Evolutionary conservation across 2,329 filamentous ascomycete genomes (phyloP).

Genomic region (Cladophialophora yegresii): DNA sequence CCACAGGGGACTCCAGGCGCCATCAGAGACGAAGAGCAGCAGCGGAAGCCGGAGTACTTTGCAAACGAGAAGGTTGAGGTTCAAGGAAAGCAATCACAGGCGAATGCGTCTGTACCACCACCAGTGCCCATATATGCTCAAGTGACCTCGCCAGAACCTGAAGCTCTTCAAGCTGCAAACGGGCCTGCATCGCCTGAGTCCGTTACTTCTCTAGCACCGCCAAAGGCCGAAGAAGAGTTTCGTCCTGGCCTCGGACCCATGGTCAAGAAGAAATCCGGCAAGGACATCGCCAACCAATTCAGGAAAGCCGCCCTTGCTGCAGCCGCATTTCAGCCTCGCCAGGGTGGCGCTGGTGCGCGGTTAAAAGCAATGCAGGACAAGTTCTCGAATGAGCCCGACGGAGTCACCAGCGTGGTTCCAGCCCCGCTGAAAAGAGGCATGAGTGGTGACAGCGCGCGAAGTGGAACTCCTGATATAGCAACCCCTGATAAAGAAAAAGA

Average conservation of each 20-base stretch:
- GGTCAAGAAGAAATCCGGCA: constrained; percentile 74
- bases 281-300: constrained; percentile 73
- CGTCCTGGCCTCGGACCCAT: constrained; percentile 86
- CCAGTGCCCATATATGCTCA: constrained; percentile 9
- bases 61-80: constrained; percentile 9
- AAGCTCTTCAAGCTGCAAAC: constrained; percentile 18
- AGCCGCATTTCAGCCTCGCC: constrained; percentile 78
- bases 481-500: constrained; percentile 40
- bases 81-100: constrained; percentile 9
- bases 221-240: constrained; percentile 55
- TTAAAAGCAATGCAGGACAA: constrained; percentile 64
- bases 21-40: constrained; percentile 38
- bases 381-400: constrained; percentile 72
- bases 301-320: constrained; percentile 78
- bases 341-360: constrained; percentile 81
- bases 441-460: constrained; percentile 45
- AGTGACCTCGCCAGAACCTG: constrained; percentile 13
- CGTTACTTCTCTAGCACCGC: constrained; percentile 47
- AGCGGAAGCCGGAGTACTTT: constrained; percentile 24
- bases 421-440: constrained; percentile 61
- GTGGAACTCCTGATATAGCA: constrained; percentile 35
- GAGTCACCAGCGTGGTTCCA: constrained; percentile 84
- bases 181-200: constrained; percentile 27
- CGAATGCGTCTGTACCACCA: constrained; percentile 16
- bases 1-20: constrained; percentile 43